These are phyloP conservation scores for Aspergillus baeticus DNA, from an alignment of 495 filamentous ascomycete species.

Conservation along the genomic window DNA sequence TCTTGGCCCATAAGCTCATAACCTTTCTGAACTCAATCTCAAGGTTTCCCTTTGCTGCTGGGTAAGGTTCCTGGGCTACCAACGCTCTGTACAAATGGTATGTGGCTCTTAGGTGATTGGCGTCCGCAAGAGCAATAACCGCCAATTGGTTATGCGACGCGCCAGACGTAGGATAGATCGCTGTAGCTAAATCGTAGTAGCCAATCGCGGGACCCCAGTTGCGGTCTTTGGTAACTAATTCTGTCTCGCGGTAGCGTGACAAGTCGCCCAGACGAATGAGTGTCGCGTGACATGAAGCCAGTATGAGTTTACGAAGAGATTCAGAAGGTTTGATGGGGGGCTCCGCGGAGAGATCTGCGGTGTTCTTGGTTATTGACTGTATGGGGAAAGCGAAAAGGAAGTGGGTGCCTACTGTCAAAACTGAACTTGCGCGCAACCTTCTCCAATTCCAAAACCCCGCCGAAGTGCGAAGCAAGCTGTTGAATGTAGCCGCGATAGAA, in stretches of 20 bases:
- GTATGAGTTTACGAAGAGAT: slow-evolving; percentile 54
- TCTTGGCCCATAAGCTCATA: slow-evolving; percentile 56
- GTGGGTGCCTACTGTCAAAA: slow-evolving; percentile 48
- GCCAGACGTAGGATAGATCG: slow-evolving; percentile 75
- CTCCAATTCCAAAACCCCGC: slow-evolving; percentile 69
- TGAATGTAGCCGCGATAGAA: slow-evolving; percentile 88
- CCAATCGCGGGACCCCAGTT: slow-evolving; percentile 79
- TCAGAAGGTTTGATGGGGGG: slow-evolving; percentile 42
- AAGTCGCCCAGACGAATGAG: slow-evolving; percentile 88
- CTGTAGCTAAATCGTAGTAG: slow-evolving; percentile 80
- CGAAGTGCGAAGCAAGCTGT: slow-evolving; percentile 68
- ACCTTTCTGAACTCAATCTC: slow-evolving; percentile 78
- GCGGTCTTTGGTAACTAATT: slow-evolving; percentile 59
- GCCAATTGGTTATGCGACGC: slow-evolving; percentile 85
- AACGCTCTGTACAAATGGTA: slow-evolving; percentile 88
- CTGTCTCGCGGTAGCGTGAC: slow-evolving; percentile 82
- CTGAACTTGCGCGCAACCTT: slow-evolving; percentile 68
- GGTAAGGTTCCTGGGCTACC: slow-evolving; percentile 68
- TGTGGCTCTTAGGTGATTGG: slow-evolving; percentile 74
- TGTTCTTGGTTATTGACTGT: slow-evolving; percentile 28
- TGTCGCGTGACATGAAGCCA: slow-evolving; percentile 76
- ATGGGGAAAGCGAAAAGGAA: slow-evolving; percentile 1
- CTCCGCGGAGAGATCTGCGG: slow-evolving; percentile 37
- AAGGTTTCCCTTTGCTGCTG: slow-evolving; percentile 69
- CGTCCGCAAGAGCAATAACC: slow-evolving; percentile 73